These are phyloP conservation scores for Colletotrichum navitas DNA, from an alignment of 2,329 filamentous ascomycete genomes.

Conservation along the genomic window DNA sequence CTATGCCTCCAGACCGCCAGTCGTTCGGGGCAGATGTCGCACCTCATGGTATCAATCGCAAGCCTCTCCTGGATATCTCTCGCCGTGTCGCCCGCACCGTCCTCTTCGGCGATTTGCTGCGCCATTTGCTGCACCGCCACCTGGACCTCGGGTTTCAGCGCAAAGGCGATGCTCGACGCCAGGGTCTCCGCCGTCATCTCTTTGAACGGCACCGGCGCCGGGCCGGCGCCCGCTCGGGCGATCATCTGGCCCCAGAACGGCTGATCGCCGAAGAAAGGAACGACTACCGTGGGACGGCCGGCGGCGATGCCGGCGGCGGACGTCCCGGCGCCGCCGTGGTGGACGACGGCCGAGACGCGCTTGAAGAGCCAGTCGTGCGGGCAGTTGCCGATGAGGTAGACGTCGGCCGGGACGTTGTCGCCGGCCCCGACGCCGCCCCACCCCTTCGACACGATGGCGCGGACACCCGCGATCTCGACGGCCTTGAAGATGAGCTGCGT, in stretches of 20 bases:
- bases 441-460: conserved; percentile 73
- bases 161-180: conserved; percentile 64
- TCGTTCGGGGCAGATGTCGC: conserved; percentile 67
- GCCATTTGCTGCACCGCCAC: conserved; percentile 58
- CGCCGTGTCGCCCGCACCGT: conserved; percentile 65
- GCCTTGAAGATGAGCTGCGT: conserved; percentile 72
- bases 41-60: conserved; percentile 66
- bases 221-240: conserved; percentile 70
- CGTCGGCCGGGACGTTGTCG: conserved; percentile 60
- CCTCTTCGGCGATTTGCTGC: conserved; percentile 64
- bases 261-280: conserved; percentile 77
- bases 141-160: conserved; percentile 63
- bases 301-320: conserved; percentile 73
- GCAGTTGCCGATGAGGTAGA: conserved; percentile 74
- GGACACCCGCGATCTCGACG: conserved; percentile 66
- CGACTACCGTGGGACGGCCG: conserved; percentile 72
- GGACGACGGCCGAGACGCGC: conserved; percentile 69
- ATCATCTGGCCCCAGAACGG: conserved; percentile 77
- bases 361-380: conserved; percentile 77
- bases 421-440: conserved; percentile 72
- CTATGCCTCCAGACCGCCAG: conserved; percentile 74
- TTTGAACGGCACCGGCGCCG: conserved; percentile 68
- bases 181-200: conserved; percentile 68
- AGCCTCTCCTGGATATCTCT: conserved; percentile 68
- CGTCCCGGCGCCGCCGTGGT: conserved; percentile 75